phyloP scores from a whole-genome alignment of 805 yeast species.

The Sugiyamaella smithiae region DNA sequence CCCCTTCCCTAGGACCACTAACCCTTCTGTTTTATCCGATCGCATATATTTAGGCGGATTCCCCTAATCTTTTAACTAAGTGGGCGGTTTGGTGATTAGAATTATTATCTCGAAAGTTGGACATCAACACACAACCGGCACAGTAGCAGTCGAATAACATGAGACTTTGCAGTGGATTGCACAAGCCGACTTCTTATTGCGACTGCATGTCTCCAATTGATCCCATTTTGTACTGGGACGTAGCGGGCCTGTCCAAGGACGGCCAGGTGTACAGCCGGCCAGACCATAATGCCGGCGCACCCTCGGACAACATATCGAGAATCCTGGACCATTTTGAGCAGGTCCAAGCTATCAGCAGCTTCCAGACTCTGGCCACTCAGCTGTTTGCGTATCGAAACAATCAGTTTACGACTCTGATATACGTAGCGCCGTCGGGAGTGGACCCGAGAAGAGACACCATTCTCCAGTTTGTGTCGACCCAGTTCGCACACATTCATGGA shows the following conservation, averaged over 20 bases:
- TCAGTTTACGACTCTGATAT: slow-evolving; percentile 8
- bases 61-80: no score
- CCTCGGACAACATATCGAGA: neutral
- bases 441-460: slow-evolving; percentile 3
- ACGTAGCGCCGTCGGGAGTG: slow-evolving; percentile 2
- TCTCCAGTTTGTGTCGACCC: slow-evolving; percentile 16
- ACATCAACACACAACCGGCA: no score
- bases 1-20: no score
- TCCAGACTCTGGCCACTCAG: slow-evolving; percentile 6
- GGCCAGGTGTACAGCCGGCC: neutral
- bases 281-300: neutral
- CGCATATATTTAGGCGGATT: no score
- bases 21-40: no score
- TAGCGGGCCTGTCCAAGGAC: neutral
- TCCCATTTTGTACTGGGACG: neutral
- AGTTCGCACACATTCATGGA: slow-evolving; percentile 18
- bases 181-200: no score
- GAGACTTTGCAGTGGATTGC: no score
- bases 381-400: slow-evolving; percentile 12
- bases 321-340: slow-evolving; percentile 4
- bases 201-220: slow-evolving; percentile 2
- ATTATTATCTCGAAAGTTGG: no score
- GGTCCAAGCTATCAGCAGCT: neutral
- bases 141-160: no score
- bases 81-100: no score